Base-by-base conservation (phyloP, 768 basidiomycete genomes). In the Russula ochroleuca region DNA sequence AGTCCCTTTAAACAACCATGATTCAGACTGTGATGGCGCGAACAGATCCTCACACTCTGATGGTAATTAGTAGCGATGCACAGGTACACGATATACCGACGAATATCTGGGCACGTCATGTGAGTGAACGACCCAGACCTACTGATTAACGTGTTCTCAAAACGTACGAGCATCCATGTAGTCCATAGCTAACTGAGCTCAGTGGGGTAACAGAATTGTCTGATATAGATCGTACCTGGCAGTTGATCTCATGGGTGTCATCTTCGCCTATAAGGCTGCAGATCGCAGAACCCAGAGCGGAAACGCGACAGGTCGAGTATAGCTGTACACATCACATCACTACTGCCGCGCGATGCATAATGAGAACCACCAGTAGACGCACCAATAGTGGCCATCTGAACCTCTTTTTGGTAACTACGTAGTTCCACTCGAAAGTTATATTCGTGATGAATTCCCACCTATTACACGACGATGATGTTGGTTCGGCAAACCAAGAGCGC, bases 371-470 rank as follows among this genome's bases (percentile, higher is more conserved):
- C 19, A 28, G 28, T 5, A 9, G 23, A 49, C 63, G 21, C 43
- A 64, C 63, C 63, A 57, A 7, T 17, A 59, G 17, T 31, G 63
- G 54, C 63, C 63, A 64, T 25, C 35, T 48, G 43, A 52, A 54
- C 1, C 33, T 33, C 43, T 57, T 50, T 38, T 33, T 64, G n/a
- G 57, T 50, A 31, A 33, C 37, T 35, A 64, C 11, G n/a, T 23
- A 50, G 1, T 53, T 33, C 63, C 56, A 59, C 43, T 64, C 63
- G 23, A 59, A 64, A 4, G 9, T 6, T 19, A 64, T 9, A 11
- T 57, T 59, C 28, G 51, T 59, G 51, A 64, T n/a, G 41, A 59
- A 53, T 5, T 64, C 63, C 63, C 63, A 64, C 19, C 63, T 64
- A n/a, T n/a, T n/a, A 28, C n/a, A 23, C n/a, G 15, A 25, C 10